phyloP scores from a whole-genome alignment of 768 basidiomycete genomes.

The Boletales sp. region DNA sequence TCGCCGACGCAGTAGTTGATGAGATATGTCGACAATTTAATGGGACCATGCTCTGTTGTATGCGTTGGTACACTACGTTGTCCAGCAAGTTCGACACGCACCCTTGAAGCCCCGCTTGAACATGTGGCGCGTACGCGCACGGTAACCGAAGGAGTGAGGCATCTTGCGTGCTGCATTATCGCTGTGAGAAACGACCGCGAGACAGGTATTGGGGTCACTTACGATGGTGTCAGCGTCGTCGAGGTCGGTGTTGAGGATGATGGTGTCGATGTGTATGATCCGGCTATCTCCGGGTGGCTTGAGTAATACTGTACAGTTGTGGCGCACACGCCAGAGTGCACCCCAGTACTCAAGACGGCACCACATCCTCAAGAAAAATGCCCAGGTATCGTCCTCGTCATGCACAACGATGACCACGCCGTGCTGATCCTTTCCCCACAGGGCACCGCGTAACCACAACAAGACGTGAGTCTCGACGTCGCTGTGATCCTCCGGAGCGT shows the following conservation, averaged over 20 bases:
- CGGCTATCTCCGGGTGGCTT: conserved; percentile 69
- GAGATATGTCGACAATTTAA: conserved; percentile 91
- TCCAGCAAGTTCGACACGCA: conserved; percentile 37
- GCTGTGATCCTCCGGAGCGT: conserved; percentile 66
- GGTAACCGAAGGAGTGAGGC: conserved; percentile 99
- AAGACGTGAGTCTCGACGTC: conserved; percentile 91
- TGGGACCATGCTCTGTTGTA: conserved; percentile 75
- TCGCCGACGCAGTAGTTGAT: conserved; percentile 93
- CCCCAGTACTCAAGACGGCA: conserved; percentile 36
- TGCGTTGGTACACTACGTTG: conserved; percentile 3
- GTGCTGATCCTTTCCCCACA: conserved; percentile 35
- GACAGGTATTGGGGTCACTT: conserved; percentile 29
- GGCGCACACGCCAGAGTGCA: conserved; percentile 27
- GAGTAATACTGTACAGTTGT: conserved; percentile 63
- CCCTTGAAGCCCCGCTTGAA: conserved; percentile 99
- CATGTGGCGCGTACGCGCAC: conserved; percentile 99
- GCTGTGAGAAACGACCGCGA: conserved; percentile 10
- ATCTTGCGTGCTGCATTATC: conserved; percentile 62
- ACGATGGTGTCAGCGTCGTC: conserved; percentile 44
- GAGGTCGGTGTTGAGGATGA: conserved; percentile 45
- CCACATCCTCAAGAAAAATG: conserved; percentile 68
- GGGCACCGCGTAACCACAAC: conserved; percentile 89
- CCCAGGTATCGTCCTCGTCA: conserved; percentile 61
- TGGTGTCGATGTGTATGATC: conserved; percentile 17
- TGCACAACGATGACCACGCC: background rate